These are phyloP conservation scores for Trichoderma hamatum DNA, from an alignment of 2,329 filamentous ascomycete genomes.

Conservation along the genomic window DNA sequence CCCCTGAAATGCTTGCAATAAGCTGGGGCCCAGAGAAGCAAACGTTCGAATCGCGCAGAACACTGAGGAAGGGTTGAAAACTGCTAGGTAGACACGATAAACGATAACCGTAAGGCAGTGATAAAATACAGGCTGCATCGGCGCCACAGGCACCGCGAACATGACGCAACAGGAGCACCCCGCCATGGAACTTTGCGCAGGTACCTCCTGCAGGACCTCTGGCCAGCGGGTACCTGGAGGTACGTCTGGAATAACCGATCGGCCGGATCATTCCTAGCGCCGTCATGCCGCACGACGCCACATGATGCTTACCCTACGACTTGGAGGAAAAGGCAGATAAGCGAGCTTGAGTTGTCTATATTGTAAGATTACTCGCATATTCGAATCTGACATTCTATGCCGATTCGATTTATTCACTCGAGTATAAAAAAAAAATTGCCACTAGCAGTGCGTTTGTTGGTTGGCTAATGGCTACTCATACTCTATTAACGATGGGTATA, in stretches of 20 bases:
- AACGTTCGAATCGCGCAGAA: not conserved
- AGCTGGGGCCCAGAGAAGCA: not conserved
- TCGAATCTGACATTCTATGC: too few relatives aligned
- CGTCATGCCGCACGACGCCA: not conserved
- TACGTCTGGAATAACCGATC: slow-evolving; percentile 14
- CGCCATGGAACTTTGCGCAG: slow-evolving; percentile 18
- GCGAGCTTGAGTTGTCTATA: not conserved
- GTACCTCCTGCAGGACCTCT: slow-evolving; percentile 14
- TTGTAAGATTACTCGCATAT: not conserved
- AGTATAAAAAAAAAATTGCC: too few relatives aligned
- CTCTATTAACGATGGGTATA: too few relatives aligned
- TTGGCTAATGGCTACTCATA: too few relatives aligned
- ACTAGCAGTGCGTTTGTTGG: too few relatives aligned
- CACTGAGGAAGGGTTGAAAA: not conserved
- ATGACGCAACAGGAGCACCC: slow-evolving; percentile 38
- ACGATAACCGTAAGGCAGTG: not conserved
- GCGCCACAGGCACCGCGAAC: slow-evolving; percentile 36
- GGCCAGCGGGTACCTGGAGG: slow-evolving; percentile 17
- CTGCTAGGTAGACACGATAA: not conserved
- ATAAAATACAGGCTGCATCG: not conserved
- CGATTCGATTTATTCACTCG: too few relatives aligned
- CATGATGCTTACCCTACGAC: not conserved
- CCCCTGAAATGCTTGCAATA: not conserved
- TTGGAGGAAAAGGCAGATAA: not conserved
- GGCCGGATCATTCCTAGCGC: slow-evolving; percentile 21